Base-by-base conservation (phyloP, 495 filamentous ascomycete genomes). In the Aspergillus biplanus region DNA sequence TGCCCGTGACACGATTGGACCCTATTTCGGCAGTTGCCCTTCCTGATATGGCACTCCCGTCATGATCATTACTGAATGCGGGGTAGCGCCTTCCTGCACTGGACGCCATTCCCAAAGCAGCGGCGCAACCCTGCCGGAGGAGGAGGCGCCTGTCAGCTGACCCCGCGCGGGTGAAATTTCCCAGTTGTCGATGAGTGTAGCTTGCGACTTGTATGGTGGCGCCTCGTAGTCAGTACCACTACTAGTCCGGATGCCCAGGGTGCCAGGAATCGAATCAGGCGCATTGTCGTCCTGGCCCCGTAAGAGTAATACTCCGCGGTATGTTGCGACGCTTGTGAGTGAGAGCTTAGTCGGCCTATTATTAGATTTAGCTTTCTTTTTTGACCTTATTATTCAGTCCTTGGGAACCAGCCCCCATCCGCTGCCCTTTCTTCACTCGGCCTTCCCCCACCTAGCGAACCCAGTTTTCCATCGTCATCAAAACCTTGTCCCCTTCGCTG, bases 11-110 rank as follows among this genome's bases (percentile, higher is more conserved):
- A 27, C 21, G 21, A 27, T 27, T 27, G 21, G 39, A 44, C 11
- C 33, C n/a, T 4, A 61, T 33, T 44, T 15, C 16, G 58, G 37
- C 52, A 62, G 37, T 42, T 52, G 46, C 12, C 47, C 15, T 56
- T 56, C 62, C 61, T n/a, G 42, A 59, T 58, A 39, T 54, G 42
- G 57, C 42, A 61, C 9, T 61, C 61, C 48, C 48, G 49, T 52
- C 59, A 54, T 56, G 59, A 52, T 47, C 35, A 65, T 70, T 70
- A 66, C 68, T 66, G 49, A 44, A 67, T 70, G 68, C 65, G 68
- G 68, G 68, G 68, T 65, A 63, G 62, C 56, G 65, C 57, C 44
- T 48, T 27, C 59, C 55, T 39, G n/a, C 33, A 16, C 6, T 37
- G 16, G 31, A 32, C 33, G 37, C 61, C 56, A 69, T 34, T n/a